A percentile compares a stretch with the other conserved stretches of the same genome.
Conservation (phyloP, 345 rosid species). For the Adansonia digitata region DNA sequence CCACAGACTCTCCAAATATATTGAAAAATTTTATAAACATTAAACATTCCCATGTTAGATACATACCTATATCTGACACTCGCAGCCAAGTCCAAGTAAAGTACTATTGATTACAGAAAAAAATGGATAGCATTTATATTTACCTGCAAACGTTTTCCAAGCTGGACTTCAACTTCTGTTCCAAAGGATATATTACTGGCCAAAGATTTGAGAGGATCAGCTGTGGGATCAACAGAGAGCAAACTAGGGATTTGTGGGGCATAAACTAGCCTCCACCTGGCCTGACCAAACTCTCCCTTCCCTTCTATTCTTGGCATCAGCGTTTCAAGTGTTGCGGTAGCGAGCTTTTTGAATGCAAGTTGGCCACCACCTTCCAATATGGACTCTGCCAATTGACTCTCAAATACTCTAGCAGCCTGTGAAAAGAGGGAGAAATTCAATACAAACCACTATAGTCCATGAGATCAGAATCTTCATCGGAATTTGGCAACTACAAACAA, state of each 20-base stretch:
- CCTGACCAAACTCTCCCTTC: slow-evolving; percentile 93
- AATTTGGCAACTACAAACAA: slow-evolving; percentile 12
- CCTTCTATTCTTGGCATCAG: slow-evolving; percentile 98
- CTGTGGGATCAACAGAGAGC: slow-evolving; percentile 91
- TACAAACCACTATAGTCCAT: slow-evolving; percentile 10
- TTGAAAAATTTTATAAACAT: no score
- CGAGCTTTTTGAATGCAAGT: slow-evolving; percentile 95
- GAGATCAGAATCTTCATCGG: not conserved
- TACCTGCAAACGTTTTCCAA: slow-evolving; percentile 94
- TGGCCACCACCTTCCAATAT: slow-evolving; percentile 94
- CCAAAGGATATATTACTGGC: slow-evolving; percentile 88
- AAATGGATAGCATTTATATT: not conserved
- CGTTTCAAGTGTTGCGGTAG: slow-evolving; percentile 87
- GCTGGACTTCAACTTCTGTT: slow-evolving; percentile 94
- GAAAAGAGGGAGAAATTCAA: slow-evolving; percentile 10
- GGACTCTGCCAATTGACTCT: slow-evolving; percentile 94
- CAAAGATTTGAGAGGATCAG: slow-evolving; percentile 88
- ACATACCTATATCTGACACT: no score
- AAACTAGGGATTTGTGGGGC: slow-evolving; percentile 97
- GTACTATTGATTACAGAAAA: not conserved
- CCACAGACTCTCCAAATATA: no score
- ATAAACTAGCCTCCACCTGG: slow-evolving; percentile 97
- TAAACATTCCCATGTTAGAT: no score
- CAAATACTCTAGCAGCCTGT: slow-evolving; percentile 92
- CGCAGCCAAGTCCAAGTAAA: no score